Percentiles rank a stretch among this genome's conserved stretches.
These are phyloP conservation scores for Fusarium sp. DNA, from an alignment of 2,329 filamentous ascomycete genomes.

Conservation along the genomic window DNA sequence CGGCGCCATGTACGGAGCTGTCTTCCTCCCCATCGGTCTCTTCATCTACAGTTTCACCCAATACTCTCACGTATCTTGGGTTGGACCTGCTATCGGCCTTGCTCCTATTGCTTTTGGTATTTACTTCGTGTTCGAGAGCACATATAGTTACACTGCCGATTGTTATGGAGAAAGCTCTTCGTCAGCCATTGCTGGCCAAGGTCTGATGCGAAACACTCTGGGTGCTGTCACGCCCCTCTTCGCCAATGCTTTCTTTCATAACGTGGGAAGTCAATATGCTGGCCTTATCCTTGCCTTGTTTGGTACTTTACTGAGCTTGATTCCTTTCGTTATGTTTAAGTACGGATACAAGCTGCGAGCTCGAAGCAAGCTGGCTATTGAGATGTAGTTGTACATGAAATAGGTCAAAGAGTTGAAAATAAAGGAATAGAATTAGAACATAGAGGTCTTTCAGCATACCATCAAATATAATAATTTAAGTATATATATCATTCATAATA, in stretches of 20 bases:
- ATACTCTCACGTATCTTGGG: conserved; percentile 37
- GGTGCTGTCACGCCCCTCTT: conserved; percentile 42
- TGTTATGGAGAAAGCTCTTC: conserved; percentile 43
- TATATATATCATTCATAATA: too few relatives aligned
- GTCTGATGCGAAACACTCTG: conserved; percentile 41
- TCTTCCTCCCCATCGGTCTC: conserved; percentile 41
- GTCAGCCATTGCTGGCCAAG: conserved; percentile 40
- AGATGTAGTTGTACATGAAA: conserved; percentile 19
- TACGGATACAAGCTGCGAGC: conserved; percentile 38
- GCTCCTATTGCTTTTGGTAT: conserved; percentile 43
- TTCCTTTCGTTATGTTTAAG: conserved; percentile 44
- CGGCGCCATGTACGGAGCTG: conserved; percentile 41
- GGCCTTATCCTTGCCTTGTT: conserved; percentile 40
- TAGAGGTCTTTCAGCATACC: not conserved
- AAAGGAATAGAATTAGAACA: too few relatives aligned
- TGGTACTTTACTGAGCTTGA: conserved; percentile 36
- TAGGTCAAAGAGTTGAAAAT: not conserved
- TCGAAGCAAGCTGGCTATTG: conserved; percentile 42
- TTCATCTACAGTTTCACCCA: conserved; percentile 45
- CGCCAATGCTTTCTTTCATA: conserved; percentile 42
- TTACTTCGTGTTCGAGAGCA: conserved; percentile 43
- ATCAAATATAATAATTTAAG: too few relatives aligned
- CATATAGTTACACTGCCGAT: conserved; percentile 43
- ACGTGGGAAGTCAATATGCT: conserved; percentile 42
- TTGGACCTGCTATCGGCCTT: conserved; percentile 35